Conservation (phyloP, 2,329 filamentous ascomycete species). For the Alternaria infectoria region DNA sequence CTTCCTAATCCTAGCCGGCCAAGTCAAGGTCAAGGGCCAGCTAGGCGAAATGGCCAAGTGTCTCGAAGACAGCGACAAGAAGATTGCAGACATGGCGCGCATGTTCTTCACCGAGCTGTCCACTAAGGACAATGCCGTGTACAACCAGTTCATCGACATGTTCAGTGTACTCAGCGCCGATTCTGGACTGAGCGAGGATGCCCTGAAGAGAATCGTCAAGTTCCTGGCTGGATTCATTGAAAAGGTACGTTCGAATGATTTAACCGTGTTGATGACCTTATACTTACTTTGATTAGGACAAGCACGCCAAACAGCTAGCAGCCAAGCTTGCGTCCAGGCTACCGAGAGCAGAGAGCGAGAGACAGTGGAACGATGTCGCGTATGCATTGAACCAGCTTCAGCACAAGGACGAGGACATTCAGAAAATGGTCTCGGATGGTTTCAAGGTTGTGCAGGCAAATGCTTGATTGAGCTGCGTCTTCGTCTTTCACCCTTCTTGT, state of each 20-base stretch:
- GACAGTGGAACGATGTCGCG: slow-evolving; percentile 97
- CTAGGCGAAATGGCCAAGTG: slow-evolving; percentile 99
- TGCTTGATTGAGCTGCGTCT: not conserved
- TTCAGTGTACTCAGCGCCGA: slow-evolving; percentile 91
- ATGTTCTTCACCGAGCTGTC: slow-evolving; percentile 99
- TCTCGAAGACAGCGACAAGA: slow-evolving; percentile 92
- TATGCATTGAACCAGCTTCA: slow-evolving; percentile 88
- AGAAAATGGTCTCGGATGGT: slow-evolving; percentile 75
- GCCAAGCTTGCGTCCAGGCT: slow-evolving; percentile 90
- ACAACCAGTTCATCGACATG: slow-evolving; percentile 99
- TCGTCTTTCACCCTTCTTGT: not conserved
- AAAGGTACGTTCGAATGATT: slow-evolving; percentile 67
- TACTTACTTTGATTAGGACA: slow-evolving; percentile 68
- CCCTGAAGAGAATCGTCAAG: slow-evolving; percentile 83
- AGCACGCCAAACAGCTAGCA: slow-evolving; percentile 92
- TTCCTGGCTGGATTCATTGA: slow-evolving; percentile 97
- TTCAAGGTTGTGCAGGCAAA: slow-evolving; percentile 63
- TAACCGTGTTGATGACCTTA: not conserved
- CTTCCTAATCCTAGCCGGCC: slow-evolving; percentile 93
- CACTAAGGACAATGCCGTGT: slow-evolving; percentile 98
- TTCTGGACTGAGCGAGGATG: slow-evolving; percentile 79
- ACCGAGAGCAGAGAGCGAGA: slow-evolving; percentile 83
- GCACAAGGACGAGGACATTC: slow-evolving; percentile 91
- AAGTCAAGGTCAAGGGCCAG: slow-evolving; percentile 99
- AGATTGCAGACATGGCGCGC: slow-evolving; percentile 87